phyloP scores from a whole-genome alignment of 2,329 filamentous ascomycete species.

The Aspergillus niger region DNA sequence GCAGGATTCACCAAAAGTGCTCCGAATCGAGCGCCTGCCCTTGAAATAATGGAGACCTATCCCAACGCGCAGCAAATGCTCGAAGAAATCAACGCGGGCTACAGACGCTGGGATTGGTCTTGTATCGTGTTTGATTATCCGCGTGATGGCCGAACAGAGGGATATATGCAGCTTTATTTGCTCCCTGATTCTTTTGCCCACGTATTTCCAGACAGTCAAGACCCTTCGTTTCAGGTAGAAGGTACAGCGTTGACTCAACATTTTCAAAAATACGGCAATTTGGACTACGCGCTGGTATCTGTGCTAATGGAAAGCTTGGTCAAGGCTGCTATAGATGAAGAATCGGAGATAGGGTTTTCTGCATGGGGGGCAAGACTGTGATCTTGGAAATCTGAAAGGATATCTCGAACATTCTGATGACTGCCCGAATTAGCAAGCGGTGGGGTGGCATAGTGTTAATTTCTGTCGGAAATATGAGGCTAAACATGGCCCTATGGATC shows the following conservation, averaged over 20 bases:
- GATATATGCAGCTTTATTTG: not conserved
- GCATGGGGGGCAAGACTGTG: conserved; percentile 21
- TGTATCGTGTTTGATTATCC: not conserved
- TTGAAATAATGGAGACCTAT: conserved; percentile 15
- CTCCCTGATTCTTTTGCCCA: not conserved
- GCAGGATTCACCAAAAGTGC: conserved; percentile 24
- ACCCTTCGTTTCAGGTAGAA: too few relatives aligned
- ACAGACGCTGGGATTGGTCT: not conserved
- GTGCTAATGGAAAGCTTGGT: not conserved
- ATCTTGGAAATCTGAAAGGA: conserved; percentile 25
- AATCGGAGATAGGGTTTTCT: conserved; percentile 17
- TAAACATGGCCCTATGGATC: conserved; percentile 23
- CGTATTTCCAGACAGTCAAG: too few relatives aligned
- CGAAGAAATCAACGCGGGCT: conserved; percentile 24
- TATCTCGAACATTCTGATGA: conserved; percentile 29
- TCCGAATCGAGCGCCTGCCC: conserved; percentile 23
- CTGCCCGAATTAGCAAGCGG: conserved; percentile 26
- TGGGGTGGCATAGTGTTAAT: conserved; percentile 29
- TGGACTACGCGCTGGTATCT: not conserved
- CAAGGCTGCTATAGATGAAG: conserved; percentile 26
- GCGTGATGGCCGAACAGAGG: not conserved
- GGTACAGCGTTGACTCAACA: too few relatives aligned
- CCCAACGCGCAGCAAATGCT: conserved; percentile 17
- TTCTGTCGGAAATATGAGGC: conserved; percentile 30
- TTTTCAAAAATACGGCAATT: not conserved